Evolutionary conservation across 805 yeast species (phyloP).

Genomic region (Suhomyces canberraensis): DNA sequence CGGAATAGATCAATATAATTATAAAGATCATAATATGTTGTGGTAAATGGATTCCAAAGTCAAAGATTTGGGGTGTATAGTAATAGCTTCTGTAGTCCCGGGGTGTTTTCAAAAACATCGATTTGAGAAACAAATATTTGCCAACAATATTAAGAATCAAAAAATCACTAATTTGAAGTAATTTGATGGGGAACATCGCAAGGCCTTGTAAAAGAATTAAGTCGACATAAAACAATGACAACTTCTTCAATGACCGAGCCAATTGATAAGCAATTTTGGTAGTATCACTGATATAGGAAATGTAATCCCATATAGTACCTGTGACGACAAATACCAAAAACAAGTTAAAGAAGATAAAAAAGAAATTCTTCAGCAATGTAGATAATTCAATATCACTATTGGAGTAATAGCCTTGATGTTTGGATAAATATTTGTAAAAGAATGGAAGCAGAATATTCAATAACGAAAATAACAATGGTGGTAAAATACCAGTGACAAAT

Average conservation of each 20-base stretch:
- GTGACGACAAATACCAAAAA: slow-evolving; percentile 60
- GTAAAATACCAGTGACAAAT: slow-evolving; percentile 58
- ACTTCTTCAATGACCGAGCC: slow-evolving; percentile 49
- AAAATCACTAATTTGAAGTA: slow-evolving; percentile 55
- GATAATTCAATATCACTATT: slow-evolving; percentile 59
- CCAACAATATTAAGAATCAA: slow-evolving; percentile 41
- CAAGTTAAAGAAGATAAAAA: slow-evolving; percentile 58
- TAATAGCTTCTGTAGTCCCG: slow-evolving; percentile 49
- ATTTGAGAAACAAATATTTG: slow-evolving; percentile 37
- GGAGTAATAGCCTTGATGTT: slow-evolving; percentile 51
- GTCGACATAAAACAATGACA: slow-evolving; percentile 55
- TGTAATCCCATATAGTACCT: slow-evolving; percentile 59
- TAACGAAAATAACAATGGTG: slow-evolving; percentile 56
- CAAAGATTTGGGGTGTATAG: slow-evolving; percentile 57
- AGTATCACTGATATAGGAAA: slow-evolving; percentile 55
- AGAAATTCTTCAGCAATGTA: slow-evolving; percentile 55
- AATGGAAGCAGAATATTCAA: slow-evolving; percentile 54
- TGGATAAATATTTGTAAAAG: slow-evolving; percentile 49
- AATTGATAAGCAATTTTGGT: slow-evolving; percentile 55
- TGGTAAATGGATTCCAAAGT: slow-evolving; percentile 59
- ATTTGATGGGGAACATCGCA: slow-evolving; percentile 58
- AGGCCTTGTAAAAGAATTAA: slow-evolving; percentile 69
- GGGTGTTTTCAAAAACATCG: slow-evolving; percentile 44
- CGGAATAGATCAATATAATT: slow-evolving; percentile 57
- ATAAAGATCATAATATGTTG: slow-evolving; percentile 59